phyloP scores from a whole-genome alignment of 2,329 filamentous ascomycete species.

The Ceratocystis papillata region DNA sequence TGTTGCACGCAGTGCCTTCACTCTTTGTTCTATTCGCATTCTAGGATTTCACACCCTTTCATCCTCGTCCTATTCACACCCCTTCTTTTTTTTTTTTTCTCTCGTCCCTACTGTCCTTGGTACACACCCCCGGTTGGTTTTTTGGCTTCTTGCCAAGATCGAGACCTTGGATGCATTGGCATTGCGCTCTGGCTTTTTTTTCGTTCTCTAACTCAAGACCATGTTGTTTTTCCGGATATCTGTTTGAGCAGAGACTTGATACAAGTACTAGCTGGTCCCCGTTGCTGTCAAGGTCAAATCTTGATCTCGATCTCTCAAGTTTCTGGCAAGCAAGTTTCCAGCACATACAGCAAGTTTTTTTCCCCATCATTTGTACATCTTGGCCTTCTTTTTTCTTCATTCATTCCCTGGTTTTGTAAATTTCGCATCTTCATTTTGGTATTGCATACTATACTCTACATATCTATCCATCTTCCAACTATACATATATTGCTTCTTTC shows the following conservation, averaged over 20 bases:
- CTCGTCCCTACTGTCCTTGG: neutral
- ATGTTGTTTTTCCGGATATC: neutral
- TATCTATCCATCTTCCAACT: neutral
- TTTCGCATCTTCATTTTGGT: conserved; percentile 13
- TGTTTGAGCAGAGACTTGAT: conserved; percentile 5
- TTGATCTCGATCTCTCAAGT: conserved; percentile 13
- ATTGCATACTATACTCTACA: conserved; percentile 5
- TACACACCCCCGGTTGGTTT: neutral
- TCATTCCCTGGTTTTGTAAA: conserved; percentile 1
- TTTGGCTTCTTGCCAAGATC: neutral
- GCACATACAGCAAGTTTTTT: neutral
- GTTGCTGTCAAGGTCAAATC: neutral
- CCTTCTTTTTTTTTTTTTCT: neutral
- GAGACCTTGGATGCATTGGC: neutral
- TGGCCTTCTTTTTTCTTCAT: conserved; percentile 6
- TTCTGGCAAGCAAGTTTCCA: conserved; percentile 11
- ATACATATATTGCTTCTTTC: conserved; percentile 6
- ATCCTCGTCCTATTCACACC: neutral
- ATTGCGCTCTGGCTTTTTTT: conserved; percentile 9
- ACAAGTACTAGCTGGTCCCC: conserved; percentile 6
- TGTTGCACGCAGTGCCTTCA: neutral
- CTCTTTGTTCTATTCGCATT: conserved; percentile 5
- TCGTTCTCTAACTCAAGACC: neutral
- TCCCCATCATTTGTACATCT: conserved; percentile 15
- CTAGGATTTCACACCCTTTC: neutral